Conservation (phyloP, 2,329 filamentous ascomycete species). For the Bisporella sp. region DNA sequence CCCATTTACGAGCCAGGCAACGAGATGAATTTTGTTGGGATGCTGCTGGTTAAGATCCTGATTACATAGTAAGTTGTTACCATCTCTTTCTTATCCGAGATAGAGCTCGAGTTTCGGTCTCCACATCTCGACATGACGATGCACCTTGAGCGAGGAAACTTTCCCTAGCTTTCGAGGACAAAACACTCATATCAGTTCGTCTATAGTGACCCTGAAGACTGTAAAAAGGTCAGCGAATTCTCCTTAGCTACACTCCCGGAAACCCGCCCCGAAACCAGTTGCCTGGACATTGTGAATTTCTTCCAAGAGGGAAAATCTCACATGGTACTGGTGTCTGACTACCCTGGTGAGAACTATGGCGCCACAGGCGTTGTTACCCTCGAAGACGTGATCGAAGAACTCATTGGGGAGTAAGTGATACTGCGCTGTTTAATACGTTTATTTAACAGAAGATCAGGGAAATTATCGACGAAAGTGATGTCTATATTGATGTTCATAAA, state of each 20-base stretch:
- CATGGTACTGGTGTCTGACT: slow-evolving; percentile 92
- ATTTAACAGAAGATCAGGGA: slow-evolving; percentile 51
- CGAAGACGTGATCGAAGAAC: slow-evolving; percentile 96
- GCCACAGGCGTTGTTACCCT: slow-evolving; percentile 90
- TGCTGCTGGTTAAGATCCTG: slow-evolving; percentile 96
- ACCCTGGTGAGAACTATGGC: slow-evolving; percentile 82
- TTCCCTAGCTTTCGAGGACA: too few species aligned
- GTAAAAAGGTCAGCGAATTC: slow-evolving; percentile 80
- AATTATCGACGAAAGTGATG: slow-evolving; percentile 98
- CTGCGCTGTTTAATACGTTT: not conserved
- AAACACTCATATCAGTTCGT: too few species aligned
- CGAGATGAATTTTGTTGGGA: slow-evolving; percentile 83
- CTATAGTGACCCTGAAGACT: slow-evolving; percentile 73
- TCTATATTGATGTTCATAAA: slow-evolving; percentile 97
- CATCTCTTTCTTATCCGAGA: not conserved
- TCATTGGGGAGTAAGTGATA: slow-evolving; percentile 86
- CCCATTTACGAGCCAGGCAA: slow-evolving; percentile 87
- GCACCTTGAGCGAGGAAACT: too few species aligned
- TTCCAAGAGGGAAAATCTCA: slow-evolving; percentile 99
- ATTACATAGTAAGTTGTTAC: slow-evolving; percentile 63
- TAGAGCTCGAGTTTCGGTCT: not conserved
- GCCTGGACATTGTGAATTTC: slow-evolving; percentile 97
- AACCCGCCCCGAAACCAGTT: slow-evolving; percentile 91
- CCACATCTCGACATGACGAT: not conserved
- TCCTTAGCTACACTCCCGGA: slow-evolving; percentile 90